These are phyloP conservation scores for Syzygium malaccense DNA, from an alignment of 441 rosid genomes.

Conservation along the genomic window DNA sequence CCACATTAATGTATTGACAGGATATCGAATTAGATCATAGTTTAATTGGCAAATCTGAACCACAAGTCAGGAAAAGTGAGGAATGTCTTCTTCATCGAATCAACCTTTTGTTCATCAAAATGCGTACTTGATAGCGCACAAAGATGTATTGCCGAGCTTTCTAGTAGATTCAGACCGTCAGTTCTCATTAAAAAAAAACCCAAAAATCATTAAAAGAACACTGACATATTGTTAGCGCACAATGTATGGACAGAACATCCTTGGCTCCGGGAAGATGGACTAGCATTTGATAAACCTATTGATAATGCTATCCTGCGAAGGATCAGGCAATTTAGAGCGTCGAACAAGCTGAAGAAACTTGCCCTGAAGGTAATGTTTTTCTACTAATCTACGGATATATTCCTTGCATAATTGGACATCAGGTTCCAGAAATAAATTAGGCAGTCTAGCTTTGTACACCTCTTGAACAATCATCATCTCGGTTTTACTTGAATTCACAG, in stretches of 20 bases:
- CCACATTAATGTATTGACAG: not conserved
- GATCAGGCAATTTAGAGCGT: constrained; percentile 82
- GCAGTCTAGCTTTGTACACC: not conserved
- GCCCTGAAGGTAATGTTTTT: constrained; percentile 53
- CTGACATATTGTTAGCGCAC: not conserved
- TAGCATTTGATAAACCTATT: constrained; percentile 58
- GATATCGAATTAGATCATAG: not conserved
- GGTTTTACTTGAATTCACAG: not conserved
- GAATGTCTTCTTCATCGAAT: not conserved
- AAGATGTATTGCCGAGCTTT: not conserved
- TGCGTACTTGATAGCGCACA: not conserved
- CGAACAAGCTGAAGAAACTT: constrained; percentile 92
- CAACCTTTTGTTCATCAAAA: not conserved
- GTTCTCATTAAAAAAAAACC: not conserved
- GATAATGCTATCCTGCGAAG: constrained; percentile 74
- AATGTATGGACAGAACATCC: constrained; percentile 60
- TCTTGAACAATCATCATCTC: not conserved
- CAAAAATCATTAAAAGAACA: not conserved
- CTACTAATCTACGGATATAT: not conserved
- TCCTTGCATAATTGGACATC: not conserved
- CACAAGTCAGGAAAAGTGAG: not conserved
- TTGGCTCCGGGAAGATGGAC: constrained; percentile 63
- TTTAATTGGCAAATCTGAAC: not conserved
- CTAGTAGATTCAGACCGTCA: not conserved
- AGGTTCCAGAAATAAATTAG: not conserved